Base-by-base conservation (phyloP, 1,139 yeast species). In the Sugiyamaella xylanicola region DNA sequence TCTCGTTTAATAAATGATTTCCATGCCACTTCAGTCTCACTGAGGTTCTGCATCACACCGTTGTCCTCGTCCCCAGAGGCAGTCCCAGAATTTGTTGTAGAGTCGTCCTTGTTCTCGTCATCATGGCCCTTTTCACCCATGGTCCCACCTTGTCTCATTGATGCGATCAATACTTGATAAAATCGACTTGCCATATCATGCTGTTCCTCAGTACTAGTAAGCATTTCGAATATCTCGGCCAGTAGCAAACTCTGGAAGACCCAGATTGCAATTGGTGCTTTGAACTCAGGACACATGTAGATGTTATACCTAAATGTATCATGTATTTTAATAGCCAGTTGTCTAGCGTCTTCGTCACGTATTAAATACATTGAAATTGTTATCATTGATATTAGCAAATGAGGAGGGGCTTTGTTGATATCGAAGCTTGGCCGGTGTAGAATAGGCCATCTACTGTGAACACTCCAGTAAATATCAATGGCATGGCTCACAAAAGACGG, bases 211-310 rank as follows among this genome's bases (percentile, higher is more conserved):
- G 88, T 72, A 59, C 79, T 73, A 29, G 65, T 57, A 58, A 82
- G 79, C 67, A 85, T 83, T 63, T 86, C 92, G 60, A 80, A 82
- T 65, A 81, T 80, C 65, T 86, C 91, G 29, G 86, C 70, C 53
- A 86, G 65, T 51, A 83, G 72, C 49, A 86, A 71, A 52, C 85
- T 75, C 65, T 86, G 92, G 50, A 86, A 74, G 1, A 85, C 77
- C 85, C 89, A 85, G 3, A 84, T 72, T 51, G 78, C 75, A 1
- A 85, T 82, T 1, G 85, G 84, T 1, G 82, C 79, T 57, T 76
- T 77, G 63, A 83, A 82, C 55, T 82, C 87, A 11, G 77, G 77
- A 55, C 79, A 77, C 51, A 81, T 76, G 62, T 84, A 83, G 3
- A 85, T 77, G 48, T 77, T 72, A 75, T 80, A 83, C 53, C 90